Evolutionary conservation across 345 rosid species (phyloP).

Genomic region (Excoecaria cochinchinensis): DNA sequence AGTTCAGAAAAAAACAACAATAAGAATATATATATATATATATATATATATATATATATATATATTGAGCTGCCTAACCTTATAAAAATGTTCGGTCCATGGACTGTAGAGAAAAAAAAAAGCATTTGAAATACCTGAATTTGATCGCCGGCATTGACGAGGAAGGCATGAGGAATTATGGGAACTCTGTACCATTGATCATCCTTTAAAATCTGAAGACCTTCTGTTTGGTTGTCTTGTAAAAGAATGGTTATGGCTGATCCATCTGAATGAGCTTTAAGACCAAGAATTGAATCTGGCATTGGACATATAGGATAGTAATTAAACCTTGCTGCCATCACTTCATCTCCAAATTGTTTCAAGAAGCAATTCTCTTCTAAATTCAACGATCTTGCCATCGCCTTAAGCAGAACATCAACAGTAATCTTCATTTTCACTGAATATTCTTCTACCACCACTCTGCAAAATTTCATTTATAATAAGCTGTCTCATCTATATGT

Average conservation of each 20-base stretch:
- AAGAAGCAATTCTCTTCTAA: slow-evolving; percentile 20
- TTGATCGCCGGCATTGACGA: slow-evolving; percentile 21
- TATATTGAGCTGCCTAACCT: not conserved
- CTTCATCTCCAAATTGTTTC: slow-evolving; percentile 4
- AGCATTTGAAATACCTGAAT: slow-evolving; percentile 1
- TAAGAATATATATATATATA: too few species aligned
- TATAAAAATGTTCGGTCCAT: too few species aligned
- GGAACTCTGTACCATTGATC: slow-evolving; percentile 21
- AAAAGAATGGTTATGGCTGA: slow-evolving; percentile 16
- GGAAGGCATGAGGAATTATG: slow-evolving; percentile 4
- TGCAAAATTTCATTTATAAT: not conserved
- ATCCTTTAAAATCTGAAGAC: slow-evolving; percentile 22
- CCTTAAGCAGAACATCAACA: slow-evolving; percentile 12
- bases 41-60: not conserved
- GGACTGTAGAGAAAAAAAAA: not conserved
- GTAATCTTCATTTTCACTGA: slow-evolving; percentile 3
- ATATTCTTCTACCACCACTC: slow-evolving; percentile 5
- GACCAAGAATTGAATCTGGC: slow-evolving; percentile 19
- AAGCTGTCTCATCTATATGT: too few species aligned
- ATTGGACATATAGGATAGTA: slow-evolving; percentile 24
- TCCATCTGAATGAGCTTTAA: slow-evolving; percentile 27
- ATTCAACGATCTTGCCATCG: slow-evolving; percentile 14
- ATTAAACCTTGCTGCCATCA: slow-evolving; percentile 23
- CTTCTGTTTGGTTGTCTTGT: slow-evolving; percentile 20
- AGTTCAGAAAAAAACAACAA: too few species aligned